Evolutionary conservation across 192 early-diverging fungal species (phyloP), one percentile per base, ranked within the genome.

Genomic region (Entomortierella beljakovae): DNA sequence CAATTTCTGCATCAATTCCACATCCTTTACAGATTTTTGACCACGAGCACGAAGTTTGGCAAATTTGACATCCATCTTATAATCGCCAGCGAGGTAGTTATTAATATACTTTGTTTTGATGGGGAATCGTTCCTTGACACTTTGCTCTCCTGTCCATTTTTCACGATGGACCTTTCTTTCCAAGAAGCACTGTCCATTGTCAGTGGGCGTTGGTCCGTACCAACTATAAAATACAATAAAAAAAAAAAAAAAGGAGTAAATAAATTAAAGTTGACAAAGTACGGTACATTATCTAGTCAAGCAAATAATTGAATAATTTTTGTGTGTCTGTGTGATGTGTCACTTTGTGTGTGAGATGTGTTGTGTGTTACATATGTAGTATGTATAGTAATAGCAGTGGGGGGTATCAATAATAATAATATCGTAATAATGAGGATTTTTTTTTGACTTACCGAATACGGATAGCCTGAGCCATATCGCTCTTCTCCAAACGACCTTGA

Each of bases 71-170:
- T 92, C 89, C 71, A 95, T 88, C 8, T 87, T 87, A 70, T 92
- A 92, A 0, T 83, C 79, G 38, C 97, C 98, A 5, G 82, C 62
- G 22, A 98, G 72, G 80, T 92, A 98, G 52, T 80, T 92, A 81
- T 95, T 92, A 57, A 98, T 89, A 76, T 96, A 87, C 68, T 96
- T 95, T 67, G 98, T 96, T 81, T 99, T 97, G 82, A 99, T 88
- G 8, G 92, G 84, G 77, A 99, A 97, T 29, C 96, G 91, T 43
- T 94, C 92, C 73, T 98, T 98, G 57, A 96, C 89, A 75, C 96
- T 94, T 84, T 93, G 92, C 60, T 95, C 95, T 60, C 79, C 82
- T 3, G 75, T 79, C 75, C 75, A 79, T 25, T 79, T 79, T 31
- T 77, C 64, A 52, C 65, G 66, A 48, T 74, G 69, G n/a, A 81